Percentiles rank a stretch among this genome's conserved stretches.
Evolutionary conservation across 352 stramenopile species (phyloP).

Genomic region (Globisporangium echinulatum): DNA sequence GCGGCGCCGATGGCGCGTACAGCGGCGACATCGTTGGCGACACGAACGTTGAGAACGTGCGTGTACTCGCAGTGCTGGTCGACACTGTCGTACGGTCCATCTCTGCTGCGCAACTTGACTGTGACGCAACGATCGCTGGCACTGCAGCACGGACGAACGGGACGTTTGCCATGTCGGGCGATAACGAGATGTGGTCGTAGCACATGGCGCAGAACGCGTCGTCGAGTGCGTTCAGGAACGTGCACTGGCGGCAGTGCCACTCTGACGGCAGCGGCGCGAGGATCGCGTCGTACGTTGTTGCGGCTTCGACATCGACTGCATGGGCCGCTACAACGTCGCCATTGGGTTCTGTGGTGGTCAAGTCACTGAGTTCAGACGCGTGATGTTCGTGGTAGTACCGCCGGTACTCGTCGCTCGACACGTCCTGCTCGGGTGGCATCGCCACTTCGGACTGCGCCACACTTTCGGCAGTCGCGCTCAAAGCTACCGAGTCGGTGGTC

Average conservation of each 20-base stretch:
- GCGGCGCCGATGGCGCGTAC: constrained; percentile 17
- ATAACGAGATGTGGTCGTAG: constrained; percentile 35
- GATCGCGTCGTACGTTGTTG: constrained; percentile 8
- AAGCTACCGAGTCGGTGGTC: no score
- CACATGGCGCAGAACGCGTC: constrained; percentile 65
- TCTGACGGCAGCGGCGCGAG: constrained; percentile 1
- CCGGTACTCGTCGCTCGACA: constrained; percentile 1
- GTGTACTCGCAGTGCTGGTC: constrained; percentile 4
- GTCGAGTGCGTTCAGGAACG: constrained; percentile 44
- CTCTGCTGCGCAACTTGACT: no score
- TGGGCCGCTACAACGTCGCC: constrained; percentile 30
- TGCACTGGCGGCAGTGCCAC: constrained; percentile 28
- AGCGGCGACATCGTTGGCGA: constrained; percentile 15
- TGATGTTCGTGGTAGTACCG: constrained; percentile 1
- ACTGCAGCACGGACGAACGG: background rate
- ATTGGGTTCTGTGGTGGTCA: background rate
- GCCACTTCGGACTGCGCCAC: no score
- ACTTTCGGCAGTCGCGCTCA: background rate
- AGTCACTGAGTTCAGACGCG: background rate
- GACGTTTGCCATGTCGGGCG: constrained; percentile 1
- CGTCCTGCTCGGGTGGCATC: background rate
- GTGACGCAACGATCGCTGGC: no score
- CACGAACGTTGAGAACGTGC: background rate
- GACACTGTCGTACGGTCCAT: no score
- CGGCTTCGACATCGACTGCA: constrained; percentile 29